Conservation (phyloP, 495 filamentous ascomycete species). For the Trichoderma erinaceum region DNA sequence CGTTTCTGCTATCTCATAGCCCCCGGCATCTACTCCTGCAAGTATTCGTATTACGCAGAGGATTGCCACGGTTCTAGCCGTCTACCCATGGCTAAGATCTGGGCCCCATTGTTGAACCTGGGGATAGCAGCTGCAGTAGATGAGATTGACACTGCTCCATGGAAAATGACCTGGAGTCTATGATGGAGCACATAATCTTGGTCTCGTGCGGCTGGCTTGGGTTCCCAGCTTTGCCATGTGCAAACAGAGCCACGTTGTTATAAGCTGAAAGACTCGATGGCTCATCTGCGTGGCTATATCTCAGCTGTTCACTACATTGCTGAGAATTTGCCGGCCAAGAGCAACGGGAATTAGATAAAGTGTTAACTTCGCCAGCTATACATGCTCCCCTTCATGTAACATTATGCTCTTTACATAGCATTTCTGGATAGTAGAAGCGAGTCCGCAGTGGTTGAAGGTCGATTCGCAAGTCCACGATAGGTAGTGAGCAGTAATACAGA, state of each 20-base stretch:
- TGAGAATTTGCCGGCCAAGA: too few relatives aligned
- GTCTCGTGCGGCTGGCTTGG: not conserved
- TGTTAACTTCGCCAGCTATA: too few relatives aligned
- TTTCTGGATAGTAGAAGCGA: not conserved
- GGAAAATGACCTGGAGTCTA: not conserved
- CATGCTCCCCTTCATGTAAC: too few relatives aligned
- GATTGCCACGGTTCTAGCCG: not conserved
- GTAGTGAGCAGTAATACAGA: not conserved
- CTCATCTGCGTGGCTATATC: too few relatives aligned
- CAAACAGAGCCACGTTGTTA: too few relatives aligned
- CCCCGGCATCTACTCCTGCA: not conserved
- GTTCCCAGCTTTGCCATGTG: too few relatives aligned
- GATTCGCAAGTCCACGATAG: not conserved
- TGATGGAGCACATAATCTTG: not conserved
- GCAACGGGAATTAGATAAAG: too few relatives aligned
- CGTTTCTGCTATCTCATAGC: not conserved
- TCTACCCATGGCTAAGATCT: not conserved
- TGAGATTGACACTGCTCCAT: not conserved
- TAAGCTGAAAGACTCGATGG: not conserved
- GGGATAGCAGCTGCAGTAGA: not conserved
- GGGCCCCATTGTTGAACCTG: not conserved
- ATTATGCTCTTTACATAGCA: not conserved
- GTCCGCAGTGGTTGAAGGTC: not conserved
- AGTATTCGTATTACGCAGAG: not conserved
- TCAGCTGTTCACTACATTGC: too few relatives aligned